Evolutionary conservation across 805 yeast species (phyloP).

Genomic region (Candida dendrica): DNA sequence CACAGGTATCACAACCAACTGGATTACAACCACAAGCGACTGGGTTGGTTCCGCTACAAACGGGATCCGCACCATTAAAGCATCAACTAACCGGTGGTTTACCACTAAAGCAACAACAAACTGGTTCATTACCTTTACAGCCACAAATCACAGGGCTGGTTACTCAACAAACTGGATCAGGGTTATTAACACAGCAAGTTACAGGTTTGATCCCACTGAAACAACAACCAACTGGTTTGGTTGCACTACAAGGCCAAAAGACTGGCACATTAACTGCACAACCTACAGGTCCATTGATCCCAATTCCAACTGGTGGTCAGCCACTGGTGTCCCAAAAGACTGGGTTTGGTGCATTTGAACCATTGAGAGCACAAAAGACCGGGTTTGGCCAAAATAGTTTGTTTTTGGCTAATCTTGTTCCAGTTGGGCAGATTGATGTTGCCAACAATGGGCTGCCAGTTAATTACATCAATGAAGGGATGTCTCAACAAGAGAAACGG

Average conservation of each 20-base stretch:
- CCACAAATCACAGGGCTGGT: slow-evolving; percentile 11
- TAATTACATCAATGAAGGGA: slow-evolving; percentile 35
- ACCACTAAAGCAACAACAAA: slow-evolving; percentile 10
- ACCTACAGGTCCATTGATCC: slow-evolving; percentile 6
- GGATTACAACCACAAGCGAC: slow-evolving; percentile 5
- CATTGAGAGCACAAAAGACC: slow-evolving; percentile 34
- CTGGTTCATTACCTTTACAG: slow-evolving; percentile 11
- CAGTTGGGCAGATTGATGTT: slow-evolving; percentile 50
- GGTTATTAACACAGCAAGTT: slow-evolving; percentile 44
- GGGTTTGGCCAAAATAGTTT: slow-evolving; percentile 37
- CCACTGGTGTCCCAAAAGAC: slow-evolving; percentile 50
- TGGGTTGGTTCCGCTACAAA: slow-evolving; percentile 22
- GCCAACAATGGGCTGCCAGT: slow-evolving; percentile 17
- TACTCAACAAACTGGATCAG: slow-evolving; percentile 8
- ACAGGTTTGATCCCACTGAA: slow-evolving; percentile 51
- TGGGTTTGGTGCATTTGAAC: slow-evolving; percentile 26
- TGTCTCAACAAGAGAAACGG: slow-evolving; percentile 75
- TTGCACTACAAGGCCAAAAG: slow-evolving; percentile 19
- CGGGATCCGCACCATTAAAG: slow-evolving; percentile 9
- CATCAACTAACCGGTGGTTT: slow-evolving; percentile 13
- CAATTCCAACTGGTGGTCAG: slow-evolving; percentile 10
- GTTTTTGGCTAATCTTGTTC: slow-evolving; percentile 46
- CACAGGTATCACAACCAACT: slow-evolving; percentile 24
- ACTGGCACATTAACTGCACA: slow-evolving; percentile 7
- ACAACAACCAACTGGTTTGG: slow-evolving; percentile 20